phyloP scores from a whole-genome alignment of 2,329 filamentous ascomycete species.

The Colletotrichum cordylinicola region DNA sequence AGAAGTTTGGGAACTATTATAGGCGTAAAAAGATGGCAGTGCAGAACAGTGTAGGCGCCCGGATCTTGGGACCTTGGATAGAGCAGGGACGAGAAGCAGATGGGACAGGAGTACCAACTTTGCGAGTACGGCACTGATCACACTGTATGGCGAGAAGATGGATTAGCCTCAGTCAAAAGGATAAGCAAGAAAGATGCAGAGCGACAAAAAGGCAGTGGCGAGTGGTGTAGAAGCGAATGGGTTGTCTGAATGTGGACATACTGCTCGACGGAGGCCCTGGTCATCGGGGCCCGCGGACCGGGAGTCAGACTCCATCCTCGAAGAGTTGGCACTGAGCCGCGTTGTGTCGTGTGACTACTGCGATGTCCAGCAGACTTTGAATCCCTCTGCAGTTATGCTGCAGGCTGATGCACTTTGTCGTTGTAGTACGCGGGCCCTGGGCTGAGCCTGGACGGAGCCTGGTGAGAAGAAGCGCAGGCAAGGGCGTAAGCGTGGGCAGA shows the following conservation, averaged over 20 bases:
- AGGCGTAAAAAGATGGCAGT: background rate
- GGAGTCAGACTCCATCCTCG: slow-evolving; percentile 16
- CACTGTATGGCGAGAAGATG: slow-evolving; percentile 36
- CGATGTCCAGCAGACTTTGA: background rate
- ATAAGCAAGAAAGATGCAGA: background rate
- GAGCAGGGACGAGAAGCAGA: background rate
- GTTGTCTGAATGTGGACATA: slow-evolving; percentile 32
- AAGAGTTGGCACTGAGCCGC: background rate
- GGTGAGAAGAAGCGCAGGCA: background rate
- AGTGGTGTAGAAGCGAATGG: background rate
- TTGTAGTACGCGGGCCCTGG: background rate
- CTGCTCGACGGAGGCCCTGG: slow-evolving; percentile 37
- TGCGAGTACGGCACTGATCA: slow-evolving; percentile 49
- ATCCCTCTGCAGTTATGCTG: background rate
- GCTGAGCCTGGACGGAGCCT: background rate
- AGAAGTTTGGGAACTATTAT: background rate
- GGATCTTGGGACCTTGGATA: background rate
- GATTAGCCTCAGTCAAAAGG: slow-evolving; percentile 19
- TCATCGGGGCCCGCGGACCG: slow-evolving; percentile 36
- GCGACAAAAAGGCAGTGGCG: background rate
- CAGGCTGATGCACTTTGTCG: background rate
- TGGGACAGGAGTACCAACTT: slow-evolving; percentile 37
- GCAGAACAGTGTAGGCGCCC: background rate
- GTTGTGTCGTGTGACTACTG: background rate
- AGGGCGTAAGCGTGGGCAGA: background rate